These are phyloP conservation scores for apple (Malus domestica) DNA, from an alignment of 306 rosid species.

Conservation along the genomic window DNA sequence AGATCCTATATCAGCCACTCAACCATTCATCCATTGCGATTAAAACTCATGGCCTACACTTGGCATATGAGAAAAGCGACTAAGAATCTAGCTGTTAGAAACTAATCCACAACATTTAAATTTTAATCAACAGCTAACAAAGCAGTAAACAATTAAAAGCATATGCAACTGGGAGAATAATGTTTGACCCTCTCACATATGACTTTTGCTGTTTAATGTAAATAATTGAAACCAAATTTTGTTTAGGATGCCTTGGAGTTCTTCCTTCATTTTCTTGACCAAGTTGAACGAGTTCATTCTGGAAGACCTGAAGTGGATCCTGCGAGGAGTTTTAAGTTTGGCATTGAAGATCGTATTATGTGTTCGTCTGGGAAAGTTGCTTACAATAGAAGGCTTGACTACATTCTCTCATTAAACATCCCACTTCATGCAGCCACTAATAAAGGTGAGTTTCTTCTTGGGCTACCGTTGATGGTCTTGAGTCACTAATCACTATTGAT, in stretches of 20 bases:
- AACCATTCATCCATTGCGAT: no score
- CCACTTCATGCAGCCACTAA: conserved; percentile 82
- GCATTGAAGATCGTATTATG: conserved; percentile 83
- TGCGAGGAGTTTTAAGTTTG: conserved; percentile 83
- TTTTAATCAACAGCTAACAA: no score
- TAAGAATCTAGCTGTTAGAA: no score
- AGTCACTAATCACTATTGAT: conserved; percentile 8
- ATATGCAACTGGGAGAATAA: neutral
- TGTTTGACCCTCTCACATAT: neutral
- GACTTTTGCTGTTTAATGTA: neutral
- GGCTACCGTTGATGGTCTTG: neutral
- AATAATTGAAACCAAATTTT: conserved; percentile 14
- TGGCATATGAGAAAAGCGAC: no score
- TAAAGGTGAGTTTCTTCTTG: conserved; percentile 45
- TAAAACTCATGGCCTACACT: no score
- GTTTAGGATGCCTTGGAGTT: conserved; percentile 95
- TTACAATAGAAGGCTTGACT: conserved; percentile 78
- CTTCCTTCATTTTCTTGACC: conserved; percentile 90
- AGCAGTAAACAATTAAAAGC: no score
- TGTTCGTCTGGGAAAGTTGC: conserved; percentile 97
- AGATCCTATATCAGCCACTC: no score
- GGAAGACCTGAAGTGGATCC: conserved; percentile 70
- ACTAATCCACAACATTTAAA: no score
- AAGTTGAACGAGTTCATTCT: conserved; percentile 71
- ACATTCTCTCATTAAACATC: conserved; percentile 84